Percentiles rank a stretch among this genome's conserved stretches.
These are phyloP conservation scores for Cocos nucifera DNA, from an alignment of 176 grass and related monocot species.

Conservation along the genomic window DNA sequence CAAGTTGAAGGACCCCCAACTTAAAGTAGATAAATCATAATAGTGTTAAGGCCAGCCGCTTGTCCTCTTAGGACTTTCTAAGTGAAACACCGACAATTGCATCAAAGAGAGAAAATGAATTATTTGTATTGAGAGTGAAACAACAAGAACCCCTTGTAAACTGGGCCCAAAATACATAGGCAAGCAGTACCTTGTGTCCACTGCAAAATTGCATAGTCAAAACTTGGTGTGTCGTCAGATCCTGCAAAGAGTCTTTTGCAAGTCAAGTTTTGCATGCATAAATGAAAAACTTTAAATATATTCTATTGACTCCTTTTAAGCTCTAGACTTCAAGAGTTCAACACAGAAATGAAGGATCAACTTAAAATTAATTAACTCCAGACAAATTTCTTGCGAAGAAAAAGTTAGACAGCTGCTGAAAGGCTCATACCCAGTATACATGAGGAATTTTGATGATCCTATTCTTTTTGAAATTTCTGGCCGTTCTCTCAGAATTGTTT, in stretches of 20 bases:
- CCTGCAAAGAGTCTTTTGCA: constrained; percentile 32
- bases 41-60: too few species aligned
- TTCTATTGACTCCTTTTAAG: too few species aligned
- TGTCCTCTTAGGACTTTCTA: too few species aligned
- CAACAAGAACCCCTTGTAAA: neutral
- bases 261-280: constrained; percentile 1
- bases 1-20: too few species aligned
- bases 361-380: too few species aligned
- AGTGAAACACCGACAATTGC: too few species aligned
- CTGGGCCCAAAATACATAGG: neutral
- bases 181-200: constrained; percentile 61
- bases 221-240: constrained; percentile 69
- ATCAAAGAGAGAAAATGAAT: too few species aligned
- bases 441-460: constrained; percentile 61
- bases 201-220: constrained; percentile 94
- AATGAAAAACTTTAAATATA: neutral
- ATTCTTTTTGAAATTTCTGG: constrained; percentile 68
- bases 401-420: constrained; percentile 1
- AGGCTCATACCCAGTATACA: constrained; percentile 54
- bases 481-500: constrained; percentile 83
- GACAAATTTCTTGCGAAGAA: neutral
- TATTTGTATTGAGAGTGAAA: too few species aligned
- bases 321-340: too few species aligned
- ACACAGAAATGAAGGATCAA: too few species aligned
- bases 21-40: too few species aligned